phyloP scores from a whole-genome alignment of 768 basidiomycete genomes.

The Harrya chromipes region DNA sequence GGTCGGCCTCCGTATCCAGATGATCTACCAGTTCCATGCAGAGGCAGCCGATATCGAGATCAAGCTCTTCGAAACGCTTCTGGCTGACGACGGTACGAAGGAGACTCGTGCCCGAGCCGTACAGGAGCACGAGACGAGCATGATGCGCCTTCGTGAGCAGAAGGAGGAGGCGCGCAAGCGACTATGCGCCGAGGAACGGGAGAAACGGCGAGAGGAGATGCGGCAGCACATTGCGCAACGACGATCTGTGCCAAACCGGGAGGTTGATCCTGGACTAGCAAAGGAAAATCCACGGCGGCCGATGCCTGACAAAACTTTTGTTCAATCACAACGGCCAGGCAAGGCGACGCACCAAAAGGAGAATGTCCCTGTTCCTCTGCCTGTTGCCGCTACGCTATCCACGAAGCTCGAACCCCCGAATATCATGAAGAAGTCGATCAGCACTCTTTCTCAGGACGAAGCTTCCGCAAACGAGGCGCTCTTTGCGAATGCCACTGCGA shows the following conservation, averaged over 20 bases:
- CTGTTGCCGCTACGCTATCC: not conserved
- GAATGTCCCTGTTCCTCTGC: conserved; percentile 17
- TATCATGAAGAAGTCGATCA: conserved; percentile 25
- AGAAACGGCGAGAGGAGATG: conserved; percentile 22
- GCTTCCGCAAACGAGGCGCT: conserved; percentile 22
- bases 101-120: conserved; percentile 28
- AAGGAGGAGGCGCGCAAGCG: conserved; percentile 32
- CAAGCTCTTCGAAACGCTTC: conserved; percentile 26
- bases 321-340: conserved; percentile 9
- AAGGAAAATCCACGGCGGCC: conserved; percentile 14
- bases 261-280: conserved; percentile 7
- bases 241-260: conserved; percentile 15
- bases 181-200: conserved; percentile 28
- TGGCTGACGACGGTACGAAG: conserved; percentile 27
- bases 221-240: conserved; percentile 19
- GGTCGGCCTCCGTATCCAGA: conserved; percentile 31
- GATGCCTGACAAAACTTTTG: conserved; percentile 13
- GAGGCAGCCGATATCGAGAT: conserved; percentile 31
- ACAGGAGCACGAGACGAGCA: conserved; percentile 31
- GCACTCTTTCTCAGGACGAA: conserved; percentile 25
- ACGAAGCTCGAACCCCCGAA: conserved; percentile 22
- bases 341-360: conserved; percentile 27
- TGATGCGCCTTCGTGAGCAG: conserved; percentile 32
- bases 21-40: conserved; percentile 33
- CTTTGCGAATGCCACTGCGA: conserved; percentile 25